Evolutionary conservation across 73 alveolate species (phyloP).

Genomic region (Paramecium caudatum): DNA sequence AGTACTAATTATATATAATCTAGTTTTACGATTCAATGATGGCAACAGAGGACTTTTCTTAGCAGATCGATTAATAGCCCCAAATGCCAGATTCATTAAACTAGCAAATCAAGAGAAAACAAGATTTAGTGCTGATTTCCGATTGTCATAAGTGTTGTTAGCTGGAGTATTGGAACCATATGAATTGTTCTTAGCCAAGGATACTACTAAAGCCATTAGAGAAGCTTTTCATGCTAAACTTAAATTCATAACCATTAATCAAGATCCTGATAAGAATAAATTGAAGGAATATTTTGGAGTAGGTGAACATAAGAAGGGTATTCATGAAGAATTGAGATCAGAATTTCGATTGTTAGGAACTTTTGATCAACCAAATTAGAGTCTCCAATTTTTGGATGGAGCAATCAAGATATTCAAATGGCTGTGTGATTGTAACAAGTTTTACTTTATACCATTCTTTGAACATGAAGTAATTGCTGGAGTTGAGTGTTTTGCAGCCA

Average conservation of each 20-base stretch:
- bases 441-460: slow-evolving; percentile 61
- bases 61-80: slow-evolving; percentile 40
- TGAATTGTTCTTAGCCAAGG: slow-evolving; percentile 62
- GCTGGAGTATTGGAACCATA: slow-evolving; percentile 58
- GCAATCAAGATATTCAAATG: slow-evolving; percentile 61
- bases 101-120: not conserved
- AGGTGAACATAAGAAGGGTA: slow-evolving; percentile 64
- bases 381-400: slow-evolving; percentile 55
- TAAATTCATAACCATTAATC: slow-evolving; percentile 33
- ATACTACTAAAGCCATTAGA: slow-evolving; percentile 63
- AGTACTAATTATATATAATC: not conserved
- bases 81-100: slow-evolving; percentile 47
- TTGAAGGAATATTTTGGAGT: slow-evolving; percentile 67
- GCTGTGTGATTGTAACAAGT: slow-evolving; percentile 23
- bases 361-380: slow-evolving; percentile 55
- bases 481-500: slow-evolving; percentile 62
- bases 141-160: slow-evolving; percentile 2
- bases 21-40: slow-evolving; percentile 52
- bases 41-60: not conserved
- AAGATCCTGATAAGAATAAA: slow-evolving; percentile 68
- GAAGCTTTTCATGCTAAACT: slow-evolving; percentile 13
- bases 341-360: slow-evolving; percentile 34
- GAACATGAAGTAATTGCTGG: slow-evolving; percentile 70
- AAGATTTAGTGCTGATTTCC: not conserved
- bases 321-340: slow-evolving; percentile 54